Conservation (phyloP, 169 alveolate species). For the Eimeria praecox region DNA sequence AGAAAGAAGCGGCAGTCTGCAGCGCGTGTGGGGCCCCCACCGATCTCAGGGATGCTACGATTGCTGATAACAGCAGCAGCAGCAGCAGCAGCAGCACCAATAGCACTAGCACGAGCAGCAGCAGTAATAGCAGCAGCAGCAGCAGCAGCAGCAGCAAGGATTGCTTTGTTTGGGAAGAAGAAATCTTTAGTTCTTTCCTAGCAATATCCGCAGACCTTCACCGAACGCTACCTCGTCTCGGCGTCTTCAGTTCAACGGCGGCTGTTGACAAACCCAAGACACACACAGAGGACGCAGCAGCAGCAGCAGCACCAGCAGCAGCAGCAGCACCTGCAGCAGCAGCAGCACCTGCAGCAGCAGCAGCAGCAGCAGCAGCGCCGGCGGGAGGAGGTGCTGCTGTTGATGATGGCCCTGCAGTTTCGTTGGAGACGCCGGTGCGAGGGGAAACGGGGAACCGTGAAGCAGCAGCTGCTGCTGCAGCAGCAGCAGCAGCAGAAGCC, state of each 20-base stretch:
- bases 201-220: constrained; percentile 54
- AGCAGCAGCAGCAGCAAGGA: constrained; percentile 33
- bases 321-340: not conserved
- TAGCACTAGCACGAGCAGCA: constrained; percentile 15
- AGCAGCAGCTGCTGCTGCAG: constrained; percentile 46
- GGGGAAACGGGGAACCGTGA: not conserved
- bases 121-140: constrained; percentile 37
- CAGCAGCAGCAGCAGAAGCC: constrained; percentile 23
- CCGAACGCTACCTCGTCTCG: not conserved
- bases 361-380: constrained; percentile 11
- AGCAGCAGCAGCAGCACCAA: constrained; percentile 65
- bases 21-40: constrained; percentile 51
- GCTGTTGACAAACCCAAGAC: not conserved
- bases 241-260: not conserved
- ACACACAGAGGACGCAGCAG: not conserved
- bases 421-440: not conserved
- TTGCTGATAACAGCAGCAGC: constrained; percentile 41
- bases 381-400: constrained; percentile 9
- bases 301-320: constrained; percentile 21
- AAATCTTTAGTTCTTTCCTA: not conserved
- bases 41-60: not conserved
- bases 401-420: not conserved
- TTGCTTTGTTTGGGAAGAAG: constrained; percentile 20
- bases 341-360: not conserved
- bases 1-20: not conserved